A percentile compares a stretch with the other conserved stretches of the same genome.
phyloP scores from a whole-genome alignment of 2,329 filamentous ascomycete species.

The Periglandula ipomoeae region DNA sequence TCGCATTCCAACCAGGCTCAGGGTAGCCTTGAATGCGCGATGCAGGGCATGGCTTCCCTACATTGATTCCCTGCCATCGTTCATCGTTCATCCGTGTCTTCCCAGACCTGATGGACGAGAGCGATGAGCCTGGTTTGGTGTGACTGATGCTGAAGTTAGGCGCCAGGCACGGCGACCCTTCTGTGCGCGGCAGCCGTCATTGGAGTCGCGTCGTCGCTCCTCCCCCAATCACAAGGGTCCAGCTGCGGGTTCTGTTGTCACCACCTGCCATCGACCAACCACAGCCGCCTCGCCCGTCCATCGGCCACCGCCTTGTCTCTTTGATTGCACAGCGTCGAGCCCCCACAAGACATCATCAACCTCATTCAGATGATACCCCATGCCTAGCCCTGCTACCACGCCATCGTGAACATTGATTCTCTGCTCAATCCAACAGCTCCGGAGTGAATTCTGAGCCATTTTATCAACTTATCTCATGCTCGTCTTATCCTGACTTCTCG shows the following conservation, averaged over 20 bases:
- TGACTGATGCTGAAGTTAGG: too few relatives aligned
- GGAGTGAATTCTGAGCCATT: not conserved
- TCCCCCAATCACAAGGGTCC: conserved; percentile 4
- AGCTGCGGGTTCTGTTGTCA: not conserved
- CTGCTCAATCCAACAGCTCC: not conserved
- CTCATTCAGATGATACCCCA: not conserved
- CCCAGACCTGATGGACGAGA: too few relatives aligned
- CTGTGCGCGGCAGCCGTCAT: not conserved
- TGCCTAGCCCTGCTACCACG: not conserved
- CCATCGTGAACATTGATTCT: not conserved
- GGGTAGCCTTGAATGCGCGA: too few relatives aligned
- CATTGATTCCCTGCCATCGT: too few relatives aligned
- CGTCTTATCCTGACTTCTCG: not conserved
- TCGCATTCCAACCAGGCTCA: too few relatives aligned
- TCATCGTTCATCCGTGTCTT: too few relatives aligned
- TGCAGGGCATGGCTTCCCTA: too few relatives aligned
- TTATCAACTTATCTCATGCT: not conserved
- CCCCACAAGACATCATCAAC: conserved; percentile 7
- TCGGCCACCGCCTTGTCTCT: conserved; percentile 6
- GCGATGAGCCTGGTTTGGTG: too few relatives aligned
- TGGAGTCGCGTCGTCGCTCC: not conserved
- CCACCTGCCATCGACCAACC: not conserved
- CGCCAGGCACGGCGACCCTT: not conserved
- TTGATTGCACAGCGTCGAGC: conserved; percentile 6
- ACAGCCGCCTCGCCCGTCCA: not conserved